These are phyloP conservation scores for Galeopsis tetrahit DNA, from an alignment of 257 asterid species.

Conservation along the genomic window DNA sequence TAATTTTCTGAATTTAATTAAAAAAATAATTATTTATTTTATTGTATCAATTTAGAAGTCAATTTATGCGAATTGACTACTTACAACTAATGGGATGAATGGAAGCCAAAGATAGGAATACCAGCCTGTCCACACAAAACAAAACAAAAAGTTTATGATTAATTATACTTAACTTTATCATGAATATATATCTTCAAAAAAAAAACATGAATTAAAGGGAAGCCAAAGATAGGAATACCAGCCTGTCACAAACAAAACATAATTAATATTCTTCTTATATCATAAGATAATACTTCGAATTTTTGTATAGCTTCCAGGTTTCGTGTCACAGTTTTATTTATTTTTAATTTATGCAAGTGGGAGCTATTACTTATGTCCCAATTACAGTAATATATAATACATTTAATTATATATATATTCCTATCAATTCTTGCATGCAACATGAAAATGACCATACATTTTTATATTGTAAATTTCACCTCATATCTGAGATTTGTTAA, in stretches of 20 bases:
- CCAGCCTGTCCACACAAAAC: slow-evolving; percentile 64
- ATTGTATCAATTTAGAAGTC: neutral
- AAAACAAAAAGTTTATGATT: neutral
- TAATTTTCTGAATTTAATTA: neutral
- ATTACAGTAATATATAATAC: neutral
- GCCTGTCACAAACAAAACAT: too few species aligned
- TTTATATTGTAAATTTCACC: neutral
- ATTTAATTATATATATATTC: neutral
- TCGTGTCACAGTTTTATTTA: neutral
- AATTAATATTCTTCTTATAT: neutral
- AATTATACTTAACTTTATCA: neutral
- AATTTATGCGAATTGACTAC: slow-evolving; percentile 35
- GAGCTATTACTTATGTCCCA: neutral
- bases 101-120: slow-evolving; percentile 91
- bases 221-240: too few species aligned
- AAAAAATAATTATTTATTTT: neutral
- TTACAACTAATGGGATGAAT: slow-evolving; percentile 81
- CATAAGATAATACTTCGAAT: neutral
- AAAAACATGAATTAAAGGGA: too few species aligned
- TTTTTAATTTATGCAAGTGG: slow-evolving; percentile 17
- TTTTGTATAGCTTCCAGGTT: neutral
- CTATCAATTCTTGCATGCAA: neutral
- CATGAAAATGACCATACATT: neutral
- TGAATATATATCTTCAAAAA: too few species aligned
- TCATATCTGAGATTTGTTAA: neutral